Base-by-base conservation (phyloP, 805 yeast genomes). In the Spathaspora hagerdaliae region DNA sequence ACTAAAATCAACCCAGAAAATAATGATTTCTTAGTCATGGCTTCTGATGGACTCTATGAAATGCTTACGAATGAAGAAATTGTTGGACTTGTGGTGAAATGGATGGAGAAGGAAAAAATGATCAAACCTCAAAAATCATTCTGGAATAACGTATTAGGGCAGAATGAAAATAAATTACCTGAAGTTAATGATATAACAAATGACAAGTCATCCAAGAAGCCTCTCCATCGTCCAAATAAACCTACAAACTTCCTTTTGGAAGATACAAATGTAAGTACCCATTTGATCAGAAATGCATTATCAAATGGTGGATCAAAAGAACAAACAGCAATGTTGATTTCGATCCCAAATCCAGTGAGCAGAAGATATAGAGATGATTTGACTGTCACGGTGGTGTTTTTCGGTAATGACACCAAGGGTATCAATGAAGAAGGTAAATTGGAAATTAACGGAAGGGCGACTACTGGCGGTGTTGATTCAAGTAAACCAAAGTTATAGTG, bases 381-480 rank as follows among this genome's bases (percentile, higher is more conserved):
- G 60, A 91, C 98, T 0, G 97, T 91, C 5, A 89, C 97, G 2
- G 99, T 94, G 24, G 88, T 92, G 2, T 94, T 94, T 65, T 94
- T 94, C 61, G 96, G 96, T 10, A 79, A 79, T 24, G 74, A 73
- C 41, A 60, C 64, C 7, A 57, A 60, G n/a, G 68, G 70, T 10
- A 68, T 60, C 45, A 63, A 70, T 50, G 74, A 71, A 31, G 56
- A 55, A 19, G 84, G 84, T 2, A 68, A 68, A 52, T 61, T 82
- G 51, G 85, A 78, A 53, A 71, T 81, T 51, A 82, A 82, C 55
- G 56, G 68, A 24, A 72, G 65, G 15, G 86, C 84, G 26, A 82
- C 86, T 8, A 73, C 76, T 43, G 85, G 85, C 27, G 87, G 85
- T 24, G 54, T 63, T 24, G 64, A 59, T 41, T 53, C 67, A 27